Evolutionary conservation across 495 filamentous ascomycete genomes (phyloP), one percentile per base, ranked within the genome.

Genomic region (Neurospora sp.): DNA sequence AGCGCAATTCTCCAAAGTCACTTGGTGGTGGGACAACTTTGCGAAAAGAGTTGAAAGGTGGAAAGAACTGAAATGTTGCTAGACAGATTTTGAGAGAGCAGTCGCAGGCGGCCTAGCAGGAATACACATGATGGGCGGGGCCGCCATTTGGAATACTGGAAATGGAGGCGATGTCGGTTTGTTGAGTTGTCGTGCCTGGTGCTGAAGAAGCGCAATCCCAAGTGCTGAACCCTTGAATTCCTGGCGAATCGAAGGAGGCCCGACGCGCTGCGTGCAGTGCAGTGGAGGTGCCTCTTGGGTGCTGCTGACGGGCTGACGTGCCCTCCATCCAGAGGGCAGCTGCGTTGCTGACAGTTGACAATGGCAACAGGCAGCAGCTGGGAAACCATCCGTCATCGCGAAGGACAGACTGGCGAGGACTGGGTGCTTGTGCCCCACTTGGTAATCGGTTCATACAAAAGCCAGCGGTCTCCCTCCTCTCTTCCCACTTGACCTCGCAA

Each of bases 371-470:
- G 31, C 53, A 8, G 27, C 48, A 59, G 22, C 53, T 61, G 53
- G 27, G 27, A 35, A 66, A 59, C 48, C 48, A 27, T 5, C 46
- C 53, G 53, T 61, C 53, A 61, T 61, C 10, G 31, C 31, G 40
- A 69, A 61, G 53, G 46, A 20, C 22, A 20, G 46, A 53, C 46
- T 53, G 46, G 46, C 46, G 46, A 53, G 53, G 53, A 66, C 53
- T 66, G 53, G 22, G 53, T 35, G 53, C 53, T 11, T 35, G 37
- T 31, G 70, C 75, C 75, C 75, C 75, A 75, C 75, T 37, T 71
- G 71, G 41, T 70, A 68, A 40, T 40, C 69, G 53, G 48, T 79
- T 79, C 70, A 74, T 79, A 79, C 75, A 80, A 80, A 80, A 79
- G 72, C 72, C 37, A 44, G 61, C 42, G 75, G 72, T 73, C 71